These are phyloP conservation scores for Marsdenia floribunda DNA, from an alignment of 257 asterid genomes.

Conservation along the genomic window DNA sequence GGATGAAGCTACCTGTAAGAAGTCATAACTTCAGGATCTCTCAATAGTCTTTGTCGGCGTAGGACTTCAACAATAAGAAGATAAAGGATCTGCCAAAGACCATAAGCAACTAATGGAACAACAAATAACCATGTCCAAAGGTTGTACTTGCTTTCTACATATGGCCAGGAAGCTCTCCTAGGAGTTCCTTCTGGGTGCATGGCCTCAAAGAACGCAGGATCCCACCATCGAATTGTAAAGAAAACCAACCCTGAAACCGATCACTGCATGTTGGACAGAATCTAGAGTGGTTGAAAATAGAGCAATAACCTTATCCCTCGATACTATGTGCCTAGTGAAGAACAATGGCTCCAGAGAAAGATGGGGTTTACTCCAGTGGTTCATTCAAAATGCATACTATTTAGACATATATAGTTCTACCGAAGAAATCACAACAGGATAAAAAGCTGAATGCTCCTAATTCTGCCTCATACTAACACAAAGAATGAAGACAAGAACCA, in stretches of 20 bases:
- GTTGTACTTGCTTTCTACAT: slow-evolving; percentile 62
- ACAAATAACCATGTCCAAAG: slow-evolving; percentile 95
- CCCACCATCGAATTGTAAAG: slow-evolving; percentile 99
- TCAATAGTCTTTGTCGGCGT: slow-evolving; percentile 76
- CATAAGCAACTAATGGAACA: slow-evolving; percentile 75
- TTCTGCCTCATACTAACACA: background rate
- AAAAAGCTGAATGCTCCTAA: background rate
- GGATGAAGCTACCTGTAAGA: slow-evolving; percentile 67
- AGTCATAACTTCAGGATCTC: slow-evolving; percentile 96
- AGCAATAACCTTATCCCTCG: background rate
- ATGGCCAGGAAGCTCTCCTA: slow-evolving; percentile 74
- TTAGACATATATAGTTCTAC: background rate
- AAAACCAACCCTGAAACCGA: slow-evolving; percentile 72
- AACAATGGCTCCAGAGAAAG: background rate
- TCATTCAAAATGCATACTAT: background rate
- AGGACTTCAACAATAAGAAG: slow-evolving; percentile 85
- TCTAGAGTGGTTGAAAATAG: background rate
- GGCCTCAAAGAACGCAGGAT: slow-evolving; percentile 72
- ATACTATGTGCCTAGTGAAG: background rate
- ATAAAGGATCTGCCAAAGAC: slow-evolving; percentile 84
- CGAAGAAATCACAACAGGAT: background rate
- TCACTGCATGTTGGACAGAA: background rate
- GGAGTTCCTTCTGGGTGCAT: slow-evolving; percentile 82
- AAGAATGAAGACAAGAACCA: background rate
- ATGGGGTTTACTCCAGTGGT: background rate